Evolutionary conservation across 2,329 filamentous ascomycete genomes (phyloP), one percentile per base, ranked within the genome.

Genomic region (Parascedosporium putredinis): DNA sequence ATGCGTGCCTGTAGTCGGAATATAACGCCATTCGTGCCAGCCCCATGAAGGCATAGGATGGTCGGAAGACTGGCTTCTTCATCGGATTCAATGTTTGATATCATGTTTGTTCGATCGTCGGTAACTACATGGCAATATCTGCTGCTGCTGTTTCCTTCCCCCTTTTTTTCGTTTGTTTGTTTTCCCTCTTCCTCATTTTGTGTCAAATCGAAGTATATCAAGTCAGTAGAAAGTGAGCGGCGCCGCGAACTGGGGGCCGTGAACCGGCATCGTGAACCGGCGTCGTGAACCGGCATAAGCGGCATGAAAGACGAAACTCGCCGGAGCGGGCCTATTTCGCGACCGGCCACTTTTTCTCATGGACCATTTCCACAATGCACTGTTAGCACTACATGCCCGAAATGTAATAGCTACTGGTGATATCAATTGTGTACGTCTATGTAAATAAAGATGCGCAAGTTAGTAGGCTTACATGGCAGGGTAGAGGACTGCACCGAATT

Each of bases 331-430:
- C 42, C 23, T 45, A 18, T 45, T 45, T 45, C 42, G 22, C 20
- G 22, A 45, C 42, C 42, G 42, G 42, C 42, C 22, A 45, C 42
- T 45, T 45, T 45, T 22, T 45, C 42, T 24, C 42, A 45, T 18
- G 5, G 14, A 25, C 22, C 42, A 45, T 45, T 45, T 45, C n/a
- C 42, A 45, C 42, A 45, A 45, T 45, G 16, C 24, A 45, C 22
- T n/a, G 22, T 22, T 45, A 18, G 42, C 23, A 14, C 22, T 24
- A 45, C 42, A n/a, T n/a, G n/a, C n/a, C n/a, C n/a, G 42, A 24
- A 18, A 14, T 45, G 42, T 45, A 45, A 45, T 45, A 45, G 42
- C 22, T 22, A 24, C 42, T n/a, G 42, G 14, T 45, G 29, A 31
- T 14, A 22, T 45, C 42, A 45, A 45, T 22, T 14, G 14, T 45